Base-by-base conservation (phyloP, 2,329 filamentous ascomycete species). In the Colletotrichum shisoi region DNA sequence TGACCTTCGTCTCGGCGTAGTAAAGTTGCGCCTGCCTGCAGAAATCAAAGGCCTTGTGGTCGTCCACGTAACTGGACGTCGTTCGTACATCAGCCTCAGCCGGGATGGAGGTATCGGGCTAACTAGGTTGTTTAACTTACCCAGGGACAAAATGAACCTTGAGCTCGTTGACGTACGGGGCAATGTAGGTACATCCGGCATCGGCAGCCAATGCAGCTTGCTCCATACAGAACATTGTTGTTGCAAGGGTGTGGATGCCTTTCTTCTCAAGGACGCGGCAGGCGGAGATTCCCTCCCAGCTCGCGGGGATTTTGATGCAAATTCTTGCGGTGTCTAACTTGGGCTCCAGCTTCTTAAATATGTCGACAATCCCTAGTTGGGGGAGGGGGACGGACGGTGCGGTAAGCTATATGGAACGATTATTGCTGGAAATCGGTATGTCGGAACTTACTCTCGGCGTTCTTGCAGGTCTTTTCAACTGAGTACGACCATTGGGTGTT, bases 111-210 rank as follows among this genome's bases (percentile, higher is more conserved):
- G 13, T 45, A 9, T 31, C 17, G 17, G 15, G 6, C 17, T 21
- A 39, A 24, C 12, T 12, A 11, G 27, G 44, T n/a, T 37, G 15
- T 4, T 3, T 9, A 3, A 73, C 76, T 70, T 73, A 85, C 80
- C 75, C 78, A 13, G 77, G 71, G 48, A 86, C 83, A 63, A 89
- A 86, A 71, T 89, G 87, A 5, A 88, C 87, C 69, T 83, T 84
- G 46, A 90, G 77, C 70, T 89, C 87, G 72, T 90, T 89, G 37
- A 90, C 85, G 69, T 89, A 90, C 0, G 88, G 88, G 0, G 87
- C 86, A 49, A 90, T 85, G 71, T 89, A 90, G 0, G 82, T 82
- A 70, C 87, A 89, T 4, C 82, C 80, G 0, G 82, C 84, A 57
- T 87, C 83, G 1, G 81, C 83, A 0, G 88, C 87, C 1, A 89